A percentile compares a stretch with the other conserved stretches of the same genome.
phyloP scores from a whole-genome alignment of 2,329 filamentous ascomycete species.

The Aphanoascus verrucosus region DNA sequence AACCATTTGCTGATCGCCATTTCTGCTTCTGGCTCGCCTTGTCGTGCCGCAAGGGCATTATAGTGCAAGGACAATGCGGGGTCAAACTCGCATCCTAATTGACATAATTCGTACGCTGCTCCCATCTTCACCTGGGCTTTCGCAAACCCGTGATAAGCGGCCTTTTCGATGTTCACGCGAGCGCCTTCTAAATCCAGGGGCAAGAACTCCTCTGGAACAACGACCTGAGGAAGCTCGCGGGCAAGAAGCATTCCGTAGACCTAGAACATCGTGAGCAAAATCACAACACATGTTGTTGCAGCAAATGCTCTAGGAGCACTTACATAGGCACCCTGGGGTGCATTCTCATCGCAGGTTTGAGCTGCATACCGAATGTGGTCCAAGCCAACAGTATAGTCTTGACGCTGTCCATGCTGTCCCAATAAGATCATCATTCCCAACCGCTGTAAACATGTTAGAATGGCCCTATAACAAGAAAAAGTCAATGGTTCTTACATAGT shows the following conservation, averaged over 20 bases:
- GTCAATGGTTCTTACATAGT: constrained; percentile 41
- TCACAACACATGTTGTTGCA: background rate
- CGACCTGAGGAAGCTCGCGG: constrained; percentile 81
- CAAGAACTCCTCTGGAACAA: constrained; percentile 60
- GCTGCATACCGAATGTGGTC: constrained; percentile 76
- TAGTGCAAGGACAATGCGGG: constrained; percentile 89
- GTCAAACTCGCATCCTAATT: constrained; percentile 88
- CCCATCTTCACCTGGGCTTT: constrained; percentile 98
- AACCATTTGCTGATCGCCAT: constrained; percentile 99
- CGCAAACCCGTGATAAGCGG: constrained; percentile 87
- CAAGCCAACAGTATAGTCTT: constrained; percentile 67
- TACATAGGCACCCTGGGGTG: constrained; percentile 83
- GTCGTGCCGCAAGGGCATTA: constrained; percentile 81
- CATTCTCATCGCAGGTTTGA: constrained; percentile 84
- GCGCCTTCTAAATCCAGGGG: constrained; percentile 62
- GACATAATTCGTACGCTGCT: constrained; percentile 85
- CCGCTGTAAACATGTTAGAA: constrained; percentile 44
- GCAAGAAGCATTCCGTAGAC: constrained; percentile 91
- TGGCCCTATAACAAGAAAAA: background rate
- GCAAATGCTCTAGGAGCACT: constrained; percentile 17
- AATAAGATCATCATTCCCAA: constrained; percentile 96
- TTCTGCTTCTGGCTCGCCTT: constrained; percentile 86
- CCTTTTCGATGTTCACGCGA: constrained; percentile 86
- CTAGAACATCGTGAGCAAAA: constrained; percentile 19
- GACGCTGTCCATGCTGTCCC: constrained; percentile 80